Conservation (phyloP, 345 rosid genomes). For the Rhodamnia rubescens region DNA sequence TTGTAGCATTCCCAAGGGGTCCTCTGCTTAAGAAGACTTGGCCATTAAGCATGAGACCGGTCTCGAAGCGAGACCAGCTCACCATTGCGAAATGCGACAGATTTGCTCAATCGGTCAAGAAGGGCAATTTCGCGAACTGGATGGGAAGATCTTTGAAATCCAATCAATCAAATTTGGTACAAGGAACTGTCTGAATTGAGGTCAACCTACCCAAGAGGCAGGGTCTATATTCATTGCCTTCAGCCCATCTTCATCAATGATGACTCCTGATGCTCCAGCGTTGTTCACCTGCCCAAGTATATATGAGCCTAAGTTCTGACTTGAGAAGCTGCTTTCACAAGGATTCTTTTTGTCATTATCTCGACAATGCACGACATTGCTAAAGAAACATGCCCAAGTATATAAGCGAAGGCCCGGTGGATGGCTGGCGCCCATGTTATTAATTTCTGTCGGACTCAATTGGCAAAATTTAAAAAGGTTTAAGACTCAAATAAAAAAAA, state of each 20-base stretch:
- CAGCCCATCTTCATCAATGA: slow-evolving; percentile 21
- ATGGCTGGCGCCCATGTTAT: too few relatives aligned
- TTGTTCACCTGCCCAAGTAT: slow-evolving; percentile 26
- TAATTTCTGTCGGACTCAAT: too few relatives aligned
- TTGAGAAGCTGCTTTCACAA: background rate
- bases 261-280: slow-evolving; percentile 30
- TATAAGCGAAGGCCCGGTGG: too few relatives aligned
- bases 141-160: background rate
- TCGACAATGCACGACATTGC: background rate
- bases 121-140: background rate
- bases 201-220: slow-evolving; percentile 20
- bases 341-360: background rate
- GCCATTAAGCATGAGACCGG: background rate
- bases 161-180: background rate
- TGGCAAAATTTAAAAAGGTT: too few relatives aligned
- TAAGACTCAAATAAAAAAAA: too few relatives aligned
- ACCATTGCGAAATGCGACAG: background rate
- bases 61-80: background rate
- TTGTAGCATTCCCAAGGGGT: background rate
- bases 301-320: background rate
- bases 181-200: background rate
- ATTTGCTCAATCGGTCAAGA: background rate
- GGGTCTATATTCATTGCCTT: slow-evolving; percentile 34
- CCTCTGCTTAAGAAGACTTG: background rate
- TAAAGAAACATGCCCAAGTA: too few relatives aligned